phyloP scores from a whole-genome alignment of 106 monocot genomes.

The Phalaenopsis aphrodite region DNA sequence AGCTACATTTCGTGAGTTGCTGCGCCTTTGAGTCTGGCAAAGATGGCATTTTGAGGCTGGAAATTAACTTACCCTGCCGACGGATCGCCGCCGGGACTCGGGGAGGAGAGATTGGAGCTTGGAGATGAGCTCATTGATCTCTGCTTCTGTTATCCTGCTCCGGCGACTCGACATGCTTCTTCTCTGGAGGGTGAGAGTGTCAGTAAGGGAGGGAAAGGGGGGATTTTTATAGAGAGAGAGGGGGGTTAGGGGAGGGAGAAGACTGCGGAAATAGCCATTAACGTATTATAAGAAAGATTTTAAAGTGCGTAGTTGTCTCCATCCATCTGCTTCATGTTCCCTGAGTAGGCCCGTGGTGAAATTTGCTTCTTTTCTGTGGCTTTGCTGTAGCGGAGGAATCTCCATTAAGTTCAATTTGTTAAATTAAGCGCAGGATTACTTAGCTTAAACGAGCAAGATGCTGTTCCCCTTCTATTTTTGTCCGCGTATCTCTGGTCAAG shows the following conservation, averaged over 20 bases:
- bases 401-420: neutral
- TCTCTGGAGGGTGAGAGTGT: constrained; percentile 13
- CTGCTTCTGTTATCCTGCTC: constrained; percentile 48
- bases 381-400: neutral
- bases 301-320: constrained; percentile 12
- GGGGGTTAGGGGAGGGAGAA: too few species aligned
- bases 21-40: neutral
- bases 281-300: neutral
- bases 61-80: constrained; percentile 26
- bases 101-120: constrained; percentile 76
- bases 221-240: constrained; percentile 4
- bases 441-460: neutral
- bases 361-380: neutral
- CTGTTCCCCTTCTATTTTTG: neutral
- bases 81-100: constrained; percentile 42
- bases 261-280: too few species aligned
- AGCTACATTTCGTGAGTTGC: neutral
- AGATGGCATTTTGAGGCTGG: neutral
- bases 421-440: neutral
- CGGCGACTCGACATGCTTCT: constrained; percentile 45
- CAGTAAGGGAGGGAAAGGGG: constrained; percentile 3
- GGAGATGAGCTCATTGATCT: constrained; percentile 69
- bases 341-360: neutral
- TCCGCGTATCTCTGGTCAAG: neutral
- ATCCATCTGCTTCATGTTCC: neutral